These are phyloP conservation scores for Colletotrichum sansevieriae DNA, from an alignment of 2,329 filamentous ascomycete genomes.

Conservation along the genomic window DNA sequence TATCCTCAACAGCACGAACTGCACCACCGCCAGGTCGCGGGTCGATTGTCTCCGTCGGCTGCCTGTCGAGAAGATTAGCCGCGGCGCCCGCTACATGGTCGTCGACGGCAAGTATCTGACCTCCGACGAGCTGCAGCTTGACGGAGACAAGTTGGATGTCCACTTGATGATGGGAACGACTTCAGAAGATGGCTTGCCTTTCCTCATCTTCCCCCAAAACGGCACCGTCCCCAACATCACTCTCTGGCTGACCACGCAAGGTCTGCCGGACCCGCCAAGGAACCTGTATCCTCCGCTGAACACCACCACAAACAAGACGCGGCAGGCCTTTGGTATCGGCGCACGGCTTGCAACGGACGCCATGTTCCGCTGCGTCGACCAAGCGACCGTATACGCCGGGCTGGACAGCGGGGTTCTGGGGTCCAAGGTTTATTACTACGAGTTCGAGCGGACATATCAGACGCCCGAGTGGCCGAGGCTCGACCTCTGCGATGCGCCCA, in stretches of 20 bases:
- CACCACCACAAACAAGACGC: constrained; percentile 60
- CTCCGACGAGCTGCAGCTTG: constrained; percentile 60
- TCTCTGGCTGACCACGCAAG: constrained; percentile 50
- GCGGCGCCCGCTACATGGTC: constrained; percentile 65
- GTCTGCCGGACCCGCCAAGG: constrained; percentile 49
- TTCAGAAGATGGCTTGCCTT: constrained; percentile 68
- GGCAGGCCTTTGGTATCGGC: constrained; percentile 68
- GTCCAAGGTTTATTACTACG: constrained; percentile 67
- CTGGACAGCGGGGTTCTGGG: constrained; percentile 58
- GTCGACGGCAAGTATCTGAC: constrained; percentile 69
- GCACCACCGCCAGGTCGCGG: constrained; percentile 61
- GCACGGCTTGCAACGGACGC: constrained; percentile 69
- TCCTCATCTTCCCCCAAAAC: constrained; percentile 54
- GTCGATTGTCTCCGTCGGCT: constrained; percentile 66
- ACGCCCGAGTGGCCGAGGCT: constrained; percentile 66
- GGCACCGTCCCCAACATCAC: constrained; percentile 52
- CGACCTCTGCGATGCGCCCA: constrained; percentile 59
- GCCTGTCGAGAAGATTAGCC: constrained; percentile 56
- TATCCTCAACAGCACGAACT: constrained; percentile 65
- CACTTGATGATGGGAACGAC: constrained; percentile 69
- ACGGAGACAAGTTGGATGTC: constrained; percentile 60
- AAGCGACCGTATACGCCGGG: constrained; percentile 68
- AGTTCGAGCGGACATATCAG: constrained; percentile 69
- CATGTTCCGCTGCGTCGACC: constrained; percentile 70
- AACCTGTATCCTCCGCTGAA: constrained; percentile 64